Evolutionary conservation across 352 stramenopile species (phyloP).

Genomic region (Pythium aristosporum): DNA sequence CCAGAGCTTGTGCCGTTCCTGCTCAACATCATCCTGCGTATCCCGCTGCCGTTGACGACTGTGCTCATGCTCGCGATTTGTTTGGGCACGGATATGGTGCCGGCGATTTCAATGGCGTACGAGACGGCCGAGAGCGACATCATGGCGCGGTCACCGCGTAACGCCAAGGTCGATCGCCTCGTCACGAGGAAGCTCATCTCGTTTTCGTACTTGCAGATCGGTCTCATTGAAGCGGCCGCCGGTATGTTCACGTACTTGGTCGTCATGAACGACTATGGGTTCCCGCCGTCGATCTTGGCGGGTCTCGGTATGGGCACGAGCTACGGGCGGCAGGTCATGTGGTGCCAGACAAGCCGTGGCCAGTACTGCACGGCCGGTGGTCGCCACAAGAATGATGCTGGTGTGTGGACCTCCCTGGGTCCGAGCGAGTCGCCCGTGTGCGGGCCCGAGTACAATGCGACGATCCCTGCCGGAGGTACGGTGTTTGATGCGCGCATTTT

Average conservation of each 20-base stretch:
- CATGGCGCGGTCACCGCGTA: slow-evolving; percentile 79
- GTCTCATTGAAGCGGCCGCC: slow-evolving; percentile 85
- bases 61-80: slow-evolving; percentile 92
- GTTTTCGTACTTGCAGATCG: slow-evolving; percentile 88
- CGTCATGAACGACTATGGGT: slow-evolving; percentile 90
- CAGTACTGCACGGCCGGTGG: slow-evolving; percentile 70
- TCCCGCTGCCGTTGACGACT: slow-evolving; percentile 88
- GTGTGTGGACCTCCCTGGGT: slow-evolving; percentile 36
- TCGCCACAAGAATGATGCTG: slow-evolving; percentile 41
- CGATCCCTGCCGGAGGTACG: slow-evolving; percentile 49
- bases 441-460: slow-evolving; percentile 44
- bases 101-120: slow-evolving; percentile 92
- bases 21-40: slow-evolving; percentile 79
- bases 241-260: slow-evolving; percentile 89
- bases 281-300: slow-evolving; percentile 70
- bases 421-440: slow-evolving; percentile 38
- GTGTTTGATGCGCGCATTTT: slow-evolving; percentile 79
- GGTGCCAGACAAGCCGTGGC: slow-evolving; percentile 64
- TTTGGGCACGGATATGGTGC: slow-evolving; percentile 91
- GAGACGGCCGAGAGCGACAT: slow-evolving; percentile 87
- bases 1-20: slow-evolving; percentile 87
- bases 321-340: slow-evolving; percentile 87
- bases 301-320: slow-evolving; percentile 69
- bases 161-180: slow-evolving; percentile 79
- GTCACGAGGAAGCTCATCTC: slow-evolving; percentile 89